Conservation (phyloP, 2,329 filamentous ascomycete species). For the Tricladium varicosporioides region DNA sequence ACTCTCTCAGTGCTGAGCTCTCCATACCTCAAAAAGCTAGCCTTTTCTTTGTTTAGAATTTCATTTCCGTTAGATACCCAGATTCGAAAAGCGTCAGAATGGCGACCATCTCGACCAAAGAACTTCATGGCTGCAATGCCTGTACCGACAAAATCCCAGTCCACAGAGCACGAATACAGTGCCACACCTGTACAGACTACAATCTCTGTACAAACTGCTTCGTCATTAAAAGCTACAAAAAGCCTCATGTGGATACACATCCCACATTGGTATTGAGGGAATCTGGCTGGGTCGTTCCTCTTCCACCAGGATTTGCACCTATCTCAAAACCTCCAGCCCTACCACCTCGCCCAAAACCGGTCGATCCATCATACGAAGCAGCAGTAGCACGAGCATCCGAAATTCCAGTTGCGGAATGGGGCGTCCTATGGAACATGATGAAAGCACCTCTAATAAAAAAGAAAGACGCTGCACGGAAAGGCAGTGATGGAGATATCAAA, state of each 20-base stretch:
- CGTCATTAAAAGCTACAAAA: constrained; percentile 21
- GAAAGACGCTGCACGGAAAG: constrained; percentile 6
- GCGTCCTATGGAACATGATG: constrained; percentile 25
- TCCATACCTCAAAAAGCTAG: no score
- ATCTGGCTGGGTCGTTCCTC: constrained; percentile 19
- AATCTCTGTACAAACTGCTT: constrained; percentile 29
- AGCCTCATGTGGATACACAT: constrained; percentile 17
- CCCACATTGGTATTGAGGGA: constrained; percentile 20
- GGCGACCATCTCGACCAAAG: background rate
- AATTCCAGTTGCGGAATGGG: constrained; percentile 29
- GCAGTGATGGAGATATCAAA: background rate
- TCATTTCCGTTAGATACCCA: background rate
- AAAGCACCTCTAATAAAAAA: constrained; percentile 24
- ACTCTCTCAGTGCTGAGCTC: no score
- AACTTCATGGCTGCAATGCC: constrained; percentile 5
- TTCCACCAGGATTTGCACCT: constrained; percentile 14
- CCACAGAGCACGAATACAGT: constrained; percentile 8
- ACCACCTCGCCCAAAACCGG: constrained; percentile 13
- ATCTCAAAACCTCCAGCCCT: constrained; percentile 15
- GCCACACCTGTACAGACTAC: constrained; percentile 14
- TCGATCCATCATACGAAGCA: background rate
- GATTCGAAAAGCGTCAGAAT: background rate
- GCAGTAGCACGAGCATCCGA: constrained; percentile 7
- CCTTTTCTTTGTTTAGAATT: background rate
- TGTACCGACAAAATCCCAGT: constrained; percentile 6